Base-by-base conservation (phyloP, 768 basidiomycete genomes). In the Royoungia palumana region DNA sequence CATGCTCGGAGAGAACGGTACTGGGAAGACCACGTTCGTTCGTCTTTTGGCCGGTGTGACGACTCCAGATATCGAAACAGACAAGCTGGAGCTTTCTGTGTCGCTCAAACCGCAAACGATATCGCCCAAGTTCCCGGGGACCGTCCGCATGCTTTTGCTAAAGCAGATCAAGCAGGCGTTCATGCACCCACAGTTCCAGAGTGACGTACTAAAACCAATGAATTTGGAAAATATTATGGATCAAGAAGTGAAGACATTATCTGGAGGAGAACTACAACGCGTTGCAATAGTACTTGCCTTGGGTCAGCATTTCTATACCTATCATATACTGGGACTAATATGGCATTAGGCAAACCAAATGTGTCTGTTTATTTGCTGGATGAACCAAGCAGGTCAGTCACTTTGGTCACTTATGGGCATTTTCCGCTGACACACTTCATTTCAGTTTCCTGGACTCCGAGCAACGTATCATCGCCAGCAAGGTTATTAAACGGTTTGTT, bases 141-240 rank as follows among this genome's bases (percentile, higher is more conserved):
- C 86, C n/a, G 96, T 99, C 34, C 84, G 95, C 61, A 89, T 91
- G 89, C 74, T 99, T 53, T 72, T 99, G 49, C 64, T 99, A 43
- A 97, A 96, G 75, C 83, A 87, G 70, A 96, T 98, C 74, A 94
- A 95, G 72, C 76, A 80, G 19, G 83, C 93, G 25, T 97, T 96
- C 72, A 95, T 98, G 94, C 94, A 96, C 68, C 88, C 94, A n/a
- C 96, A 98, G 70, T 99, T 99, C 87, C 90, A 95, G 69, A 89
- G 89, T 35, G 96, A 98, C 64, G 96, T 98, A 38, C 72, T 98
- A 53, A 98, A 98, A 73, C 95, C 95, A 21, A 97, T 99, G 95
- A 90, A 73, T 65, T 68, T 99, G 61, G 96, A 99, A 35, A 80
- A 82, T 47, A 86, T 99, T 54, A 85, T 99, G 75, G 96, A 99